Evolutionary conservation across 495 filamentous ascomycete species (phyloP).

Genomic region (Tuber microsphaerosporum): DNA sequence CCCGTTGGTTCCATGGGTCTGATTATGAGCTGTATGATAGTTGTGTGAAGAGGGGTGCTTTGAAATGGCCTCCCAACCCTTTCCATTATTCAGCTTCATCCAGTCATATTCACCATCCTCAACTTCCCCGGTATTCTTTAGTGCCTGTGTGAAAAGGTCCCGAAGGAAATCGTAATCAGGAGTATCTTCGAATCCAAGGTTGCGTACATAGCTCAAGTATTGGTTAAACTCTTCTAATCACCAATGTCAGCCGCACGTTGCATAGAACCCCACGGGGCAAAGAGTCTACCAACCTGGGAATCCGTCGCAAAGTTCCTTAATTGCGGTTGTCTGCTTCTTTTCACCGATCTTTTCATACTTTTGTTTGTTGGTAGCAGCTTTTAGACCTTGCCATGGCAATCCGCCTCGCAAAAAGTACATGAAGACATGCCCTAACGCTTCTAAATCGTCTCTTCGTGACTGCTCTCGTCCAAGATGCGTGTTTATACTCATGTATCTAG

Average conservation of each 20-base stretch:
- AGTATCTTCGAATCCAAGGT: constrained; percentile 96
- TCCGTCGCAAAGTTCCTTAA: constrained; percentile 94
- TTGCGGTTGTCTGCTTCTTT: constrained; percentile 96
- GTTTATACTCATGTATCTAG: constrained; percentile 99
- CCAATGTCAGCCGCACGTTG: constrained; percentile 19
- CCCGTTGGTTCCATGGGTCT: constrained; percentile 65
- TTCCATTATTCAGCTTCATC: constrained; percentile 98
- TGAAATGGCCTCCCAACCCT: constrained; percentile 87
- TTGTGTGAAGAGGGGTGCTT: constrained; percentile 65
- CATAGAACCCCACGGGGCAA: not conserved
- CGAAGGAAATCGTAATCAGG: constrained; percentile 98
- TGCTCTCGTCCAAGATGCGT: constrained; percentile 95
- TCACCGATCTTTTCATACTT: constrained; percentile 99
- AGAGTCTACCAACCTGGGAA: constrained; percentile 60
- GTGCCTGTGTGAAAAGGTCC: constrained; percentile 91
- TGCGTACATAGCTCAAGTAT: constrained; percentile 93
- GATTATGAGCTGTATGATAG: constrained; percentile 66
- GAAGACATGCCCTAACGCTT: constrained; percentile 95
- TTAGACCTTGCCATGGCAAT: constrained; percentile 95
- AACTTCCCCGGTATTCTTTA: constrained; percentile 87
- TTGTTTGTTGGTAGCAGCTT: constrained; percentile 99
- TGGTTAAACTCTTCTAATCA: constrained; percentile 83
- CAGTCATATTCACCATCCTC: constrained; percentile 99
- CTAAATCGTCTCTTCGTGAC: constrained; percentile 90
- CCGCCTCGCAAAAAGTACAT: constrained; percentile 98